Evolutionary conservation across 208 protist genomes (phyloP).

Genomic region (Leishmania amazonensis): DNA sequence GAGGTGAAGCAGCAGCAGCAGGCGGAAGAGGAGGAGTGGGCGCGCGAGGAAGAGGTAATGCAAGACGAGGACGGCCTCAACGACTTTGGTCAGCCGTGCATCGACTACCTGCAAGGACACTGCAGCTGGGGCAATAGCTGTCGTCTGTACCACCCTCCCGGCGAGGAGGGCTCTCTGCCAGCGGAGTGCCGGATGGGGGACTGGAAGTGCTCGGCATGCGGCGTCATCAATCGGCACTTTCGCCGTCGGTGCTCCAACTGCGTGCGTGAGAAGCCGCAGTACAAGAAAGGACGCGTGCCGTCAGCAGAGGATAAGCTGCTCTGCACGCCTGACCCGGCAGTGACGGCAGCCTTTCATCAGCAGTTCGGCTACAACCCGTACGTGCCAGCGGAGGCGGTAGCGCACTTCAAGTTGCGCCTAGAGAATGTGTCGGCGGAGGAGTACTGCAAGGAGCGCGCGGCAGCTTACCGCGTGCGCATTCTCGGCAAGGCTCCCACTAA

Average conservation of each 20-base stretch:
- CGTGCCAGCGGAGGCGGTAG: conserved; percentile 52
- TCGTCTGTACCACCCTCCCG: conserved; percentile 82
- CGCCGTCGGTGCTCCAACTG: conserved; percentile 90
- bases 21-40: conserved; percentile 85
- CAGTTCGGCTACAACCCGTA: conserved; percentile 92
- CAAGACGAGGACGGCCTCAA: conserved; percentile 90
- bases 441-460: conserved; percentile 75
- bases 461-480: conserved; percentile 83
- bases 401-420: conserved; percentile 75
- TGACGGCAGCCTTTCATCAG: conserved; percentile 48
- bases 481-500: conserved; percentile 48
- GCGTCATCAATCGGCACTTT: conserved; percentile 93
- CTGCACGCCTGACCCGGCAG: conserved; percentile 68
- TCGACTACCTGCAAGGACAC: conserved; percentile 90
- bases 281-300: conserved; percentile 68
- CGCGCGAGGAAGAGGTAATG: conserved; percentile 63
- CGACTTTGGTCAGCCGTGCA: conserved; percentile 91
- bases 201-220: conserved; percentile 90
- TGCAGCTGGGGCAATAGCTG: conserved; percentile 84
- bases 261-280: conserved; percentile 91
- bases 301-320: conserved; percentile 73
- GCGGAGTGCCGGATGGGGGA: conserved; percentile 88
- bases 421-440: conserved; percentile 37
- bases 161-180: conserved; percentile 86
- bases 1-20: conserved; percentile 67